Evolutionary conservation across 768 basidiomycete species (phyloP).

Genomic region (Agrocybe praecox): DNA sequence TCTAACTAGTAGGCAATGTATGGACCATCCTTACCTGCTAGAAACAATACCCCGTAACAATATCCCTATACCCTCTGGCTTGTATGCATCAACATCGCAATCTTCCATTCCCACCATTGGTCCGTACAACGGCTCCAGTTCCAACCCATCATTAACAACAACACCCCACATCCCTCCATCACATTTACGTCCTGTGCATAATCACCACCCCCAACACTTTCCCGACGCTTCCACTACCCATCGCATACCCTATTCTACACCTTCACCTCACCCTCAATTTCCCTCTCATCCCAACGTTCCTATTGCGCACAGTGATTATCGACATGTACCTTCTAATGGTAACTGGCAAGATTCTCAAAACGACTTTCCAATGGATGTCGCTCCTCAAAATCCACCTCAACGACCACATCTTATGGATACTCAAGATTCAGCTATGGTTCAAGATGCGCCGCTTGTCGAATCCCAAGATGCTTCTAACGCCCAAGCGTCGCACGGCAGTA

Average conservation of each 20-base stretch:
- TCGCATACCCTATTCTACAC: conserved; percentile 50
- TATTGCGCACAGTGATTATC: conserved; percentile 27
- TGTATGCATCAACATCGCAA: conserved; percentile 43
- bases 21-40: conserved; percentile 87
- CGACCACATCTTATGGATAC: conserved; percentile 50
- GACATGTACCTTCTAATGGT: conserved; percentile 28
- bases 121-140: conserved; percentile 35
- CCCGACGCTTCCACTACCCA: conserved; percentile 52
- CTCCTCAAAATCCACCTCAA: conserved; percentile 45
- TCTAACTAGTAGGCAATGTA: conserved; percentile 83
- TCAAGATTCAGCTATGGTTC: conserved; percentile 52
- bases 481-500: conserved; percentile 47
- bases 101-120: conserved; percentile 30
- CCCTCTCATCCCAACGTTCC: conserved; percentile 19
- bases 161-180: conserved; percentile 43
- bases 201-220: conserved; percentile 41
- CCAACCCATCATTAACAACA: conserved; percentile 32
- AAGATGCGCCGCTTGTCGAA: conserved; percentile 49
- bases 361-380: conserved; percentile 66
- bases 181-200: conserved; percentile 46
- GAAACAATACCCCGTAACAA: conserved; percentile 74
- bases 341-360: conserved; percentile 30
- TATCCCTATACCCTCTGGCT: conserved; percentile 61
- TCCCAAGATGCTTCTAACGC: conserved; percentile 35
- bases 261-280: conserved; percentile 20